Base-by-base conservation (phyloP, 2,329 filamentous ascomycete genomes). In the Tricladium varicosporioides region DNA sequence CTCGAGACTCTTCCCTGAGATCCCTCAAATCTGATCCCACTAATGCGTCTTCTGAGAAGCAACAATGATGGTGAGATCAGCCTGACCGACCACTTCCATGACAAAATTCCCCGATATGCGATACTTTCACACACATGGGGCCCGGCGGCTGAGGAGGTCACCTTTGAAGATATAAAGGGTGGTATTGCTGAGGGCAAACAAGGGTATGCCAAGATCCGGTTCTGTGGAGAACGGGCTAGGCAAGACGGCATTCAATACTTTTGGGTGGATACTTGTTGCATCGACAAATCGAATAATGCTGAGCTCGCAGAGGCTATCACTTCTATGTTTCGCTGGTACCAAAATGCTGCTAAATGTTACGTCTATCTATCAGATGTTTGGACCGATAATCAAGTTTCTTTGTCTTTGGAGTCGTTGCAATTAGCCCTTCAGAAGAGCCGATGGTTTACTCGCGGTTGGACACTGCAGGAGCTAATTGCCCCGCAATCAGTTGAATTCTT, bases 401-500 rank as follows among this genome's bases (percentile, higher is more conserved):
- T 36, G 13, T 36, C 32, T 36, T 36, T 36, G 32, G 8, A 36
- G 32, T 36, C 32, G 32, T 36, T 7, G 32, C 32, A 36, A 36
- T 36, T 13, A 36, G 32, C 32, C 32, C 13, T 36, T 13, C 22
- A 31, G 14, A n/a, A 53, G 46, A 32, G 48, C n/a, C 46, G 27
- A 45, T 46, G 46, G 48, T 31, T 46, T 33, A 36, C 32, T 53
- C 42, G n/a, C 16, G 18, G 18, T n/a, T 57, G 55, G 55, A 33
- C 43, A 57, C 31, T 22, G 40, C 40, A 22, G 53, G 55, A 43
- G 32, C 19, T 32, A 50, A 33, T 44, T 40, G 51, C 51, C 18
- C 51, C 51, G 18, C 32, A 36, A 14, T 52, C 48, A 40, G 58
- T 63, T 51, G 58, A 53, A 31, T 60, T 60, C 45, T 60, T 53